A percentile compares a stretch with the other conserved stretches of the same genome.
Conservation (phyloP, 2,329 filamentous ascomycete species). For the Gnomoniopsis smithogilvyi region DNA sequence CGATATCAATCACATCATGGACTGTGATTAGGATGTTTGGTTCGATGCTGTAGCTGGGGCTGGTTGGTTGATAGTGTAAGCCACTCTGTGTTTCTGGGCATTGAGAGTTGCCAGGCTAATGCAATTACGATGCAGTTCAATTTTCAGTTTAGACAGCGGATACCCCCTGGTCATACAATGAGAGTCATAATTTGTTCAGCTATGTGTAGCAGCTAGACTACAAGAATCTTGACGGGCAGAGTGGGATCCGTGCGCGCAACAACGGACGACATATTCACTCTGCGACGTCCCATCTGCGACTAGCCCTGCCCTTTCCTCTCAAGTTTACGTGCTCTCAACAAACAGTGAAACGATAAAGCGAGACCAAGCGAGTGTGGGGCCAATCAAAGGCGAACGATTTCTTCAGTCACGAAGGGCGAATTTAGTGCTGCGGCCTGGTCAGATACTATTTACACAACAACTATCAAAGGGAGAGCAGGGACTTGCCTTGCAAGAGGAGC, state of each 20-base stretch:
- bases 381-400: background rate
- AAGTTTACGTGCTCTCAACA: background rate
- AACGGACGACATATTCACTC: background rate
- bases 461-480: background rate
- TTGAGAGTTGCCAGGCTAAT: slow-evolving; percentile 9
- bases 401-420: background rate
- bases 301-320: background rate
- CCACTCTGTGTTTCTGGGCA: background rate
- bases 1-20: background rate
- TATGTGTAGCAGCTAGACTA: background rate
- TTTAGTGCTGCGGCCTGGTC: background rate
- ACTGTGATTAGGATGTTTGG: background rate
- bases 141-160: background rate
- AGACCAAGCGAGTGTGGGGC: background rate
- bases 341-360: background rate
- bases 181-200: slow-evolving; percentile 8
- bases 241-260: background rate
- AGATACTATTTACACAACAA: background rate
- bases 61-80: slow-evolving; percentile 6
- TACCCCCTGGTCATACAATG: slow-evolving; percentile 12
- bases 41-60: background rate
- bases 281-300: background rate
- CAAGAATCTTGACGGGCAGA: background rate
- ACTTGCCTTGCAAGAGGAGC: slow-evolving; percentile 17
- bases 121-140: background rate